Evolutionary conservation across 2,329 filamentous ascomycete species (phyloP).

Genomic region (Neoscytalidium dimidiatum): DNA sequence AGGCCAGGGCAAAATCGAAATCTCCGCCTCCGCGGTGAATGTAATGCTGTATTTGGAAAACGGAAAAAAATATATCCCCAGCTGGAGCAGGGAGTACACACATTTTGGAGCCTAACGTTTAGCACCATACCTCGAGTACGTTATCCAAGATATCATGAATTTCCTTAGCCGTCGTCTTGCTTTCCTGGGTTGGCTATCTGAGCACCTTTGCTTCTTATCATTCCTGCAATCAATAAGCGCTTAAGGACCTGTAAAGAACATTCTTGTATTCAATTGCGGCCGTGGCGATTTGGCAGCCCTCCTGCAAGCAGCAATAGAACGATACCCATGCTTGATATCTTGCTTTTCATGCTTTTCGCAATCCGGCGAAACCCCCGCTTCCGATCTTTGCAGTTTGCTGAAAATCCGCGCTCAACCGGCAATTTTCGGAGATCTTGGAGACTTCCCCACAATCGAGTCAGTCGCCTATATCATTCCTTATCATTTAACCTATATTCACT

Average conservation of each 20-base stretch:
- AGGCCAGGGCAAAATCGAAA: constrained; percentile 4
- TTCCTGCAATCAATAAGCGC: background rate
- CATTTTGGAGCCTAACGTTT: background rate
- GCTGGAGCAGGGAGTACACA: background rate
- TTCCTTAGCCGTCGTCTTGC: background rate
- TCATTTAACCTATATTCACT: too few species aligned
- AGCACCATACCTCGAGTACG: background rate
- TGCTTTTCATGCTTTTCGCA: too few species aligned
- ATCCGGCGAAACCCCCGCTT: too few species aligned
- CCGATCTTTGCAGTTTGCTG: too few species aligned
- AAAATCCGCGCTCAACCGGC: too few species aligned
- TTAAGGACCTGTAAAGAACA: too few species aligned
- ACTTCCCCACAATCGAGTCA: too few species aligned
- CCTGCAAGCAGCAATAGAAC: background rate
- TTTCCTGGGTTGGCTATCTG: background rate
- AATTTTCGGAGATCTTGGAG: too few species aligned
- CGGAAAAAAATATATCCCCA: background rate
- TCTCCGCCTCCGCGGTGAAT: constrained; percentile 6
- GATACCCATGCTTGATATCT: background rate
- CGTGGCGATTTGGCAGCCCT: background rate
- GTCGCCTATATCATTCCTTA: too few species aligned
- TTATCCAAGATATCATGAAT: background rate
- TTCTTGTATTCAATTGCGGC: background rate
- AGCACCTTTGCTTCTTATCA: background rate
- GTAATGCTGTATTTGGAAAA: background rate